These are phyloP conservation scores for Sphagnum magellanicum DNA, from an alignment of 228 moss, liverwort and hornwort species.

Conservation along the genomic window DNA sequence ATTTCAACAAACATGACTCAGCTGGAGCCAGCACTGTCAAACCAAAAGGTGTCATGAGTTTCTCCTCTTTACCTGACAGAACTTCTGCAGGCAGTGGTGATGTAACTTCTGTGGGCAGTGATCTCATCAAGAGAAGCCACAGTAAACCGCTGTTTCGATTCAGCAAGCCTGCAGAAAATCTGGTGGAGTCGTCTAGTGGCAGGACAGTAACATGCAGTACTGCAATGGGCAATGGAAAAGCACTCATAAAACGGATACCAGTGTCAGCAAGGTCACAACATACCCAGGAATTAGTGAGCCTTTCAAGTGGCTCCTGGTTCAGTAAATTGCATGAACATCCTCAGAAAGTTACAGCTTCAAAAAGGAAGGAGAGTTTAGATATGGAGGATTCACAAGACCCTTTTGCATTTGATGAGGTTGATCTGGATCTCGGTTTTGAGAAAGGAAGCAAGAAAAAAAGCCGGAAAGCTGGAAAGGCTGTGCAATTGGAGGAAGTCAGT, in stretches of 20 bases:
- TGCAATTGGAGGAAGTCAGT: constrained; percentile 30
- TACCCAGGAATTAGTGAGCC: constrained; percentile 29
- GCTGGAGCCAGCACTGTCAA: too few species aligned
- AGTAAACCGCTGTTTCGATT: constrained; percentile 52
- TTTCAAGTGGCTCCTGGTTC: constrained; percentile 40
- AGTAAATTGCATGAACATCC: constrained; percentile 37
- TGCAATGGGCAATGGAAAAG: constrained; percentile 21
- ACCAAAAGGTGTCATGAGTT: background rate
- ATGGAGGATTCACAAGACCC: constrained; percentile 80
- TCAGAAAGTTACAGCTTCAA: constrained; percentile 23
- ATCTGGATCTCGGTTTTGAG: constrained; percentile 40
- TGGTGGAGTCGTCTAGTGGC: constrained; percentile 10
- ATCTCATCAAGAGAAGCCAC: constrained; percentile 33
- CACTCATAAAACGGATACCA: constrained; percentile 23
- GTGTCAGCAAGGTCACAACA: constrained; percentile 13
- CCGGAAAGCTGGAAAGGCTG: constrained; percentile 35
- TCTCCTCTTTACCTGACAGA: background rate
- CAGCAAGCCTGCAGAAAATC: constrained; percentile 24
- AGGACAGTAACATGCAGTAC: constrained; percentile 8
- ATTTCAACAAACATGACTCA: too few species aligned
- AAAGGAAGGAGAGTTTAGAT: constrained; percentile 42
- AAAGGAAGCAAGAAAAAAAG: constrained; percentile 48
- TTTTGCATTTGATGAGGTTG: constrained; percentile 75
- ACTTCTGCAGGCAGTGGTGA: too few species aligned
- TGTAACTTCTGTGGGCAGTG: constrained; percentile 16